Evolutionary conservation across 192 early-diverging fungal genomes (phyloP).

Genomic region (Backusella westeae): DNA sequence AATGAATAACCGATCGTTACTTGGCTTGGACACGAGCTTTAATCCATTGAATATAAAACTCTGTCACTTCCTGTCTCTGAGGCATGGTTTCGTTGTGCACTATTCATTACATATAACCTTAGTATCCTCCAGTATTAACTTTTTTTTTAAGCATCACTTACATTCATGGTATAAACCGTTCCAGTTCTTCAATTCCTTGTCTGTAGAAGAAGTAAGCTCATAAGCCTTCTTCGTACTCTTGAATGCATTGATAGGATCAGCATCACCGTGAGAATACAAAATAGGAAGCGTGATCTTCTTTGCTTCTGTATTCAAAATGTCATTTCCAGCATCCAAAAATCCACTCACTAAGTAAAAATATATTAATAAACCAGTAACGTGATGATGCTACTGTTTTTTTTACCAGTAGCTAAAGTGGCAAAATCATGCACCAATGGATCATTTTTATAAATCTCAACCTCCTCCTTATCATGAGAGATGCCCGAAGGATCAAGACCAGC

Average conservation of each 20-base stretch:
- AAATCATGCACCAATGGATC: constrained; percentile 60
- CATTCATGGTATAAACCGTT: constrained; percentile 38
- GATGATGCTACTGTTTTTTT: constrained; percentile 10
- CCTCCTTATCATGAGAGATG: constrained; percentile 43
- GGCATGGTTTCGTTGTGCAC: not conserved
- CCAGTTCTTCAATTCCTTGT: constrained; percentile 40
- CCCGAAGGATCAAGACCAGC: constrained; percentile 38
- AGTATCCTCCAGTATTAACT: not conserved
- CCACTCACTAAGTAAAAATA: constrained; percentile 35
- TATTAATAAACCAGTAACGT: not conserved
- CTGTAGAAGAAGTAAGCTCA: constrained; percentile 35
- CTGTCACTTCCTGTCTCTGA: constrained; percentile 37
- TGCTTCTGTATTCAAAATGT: constrained; percentile 30
- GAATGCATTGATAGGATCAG: constrained; percentile 44
- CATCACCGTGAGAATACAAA: constrained; percentile 51
- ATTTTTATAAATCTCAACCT: constrained; percentile 44
- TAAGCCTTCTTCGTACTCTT: constrained; percentile 36
- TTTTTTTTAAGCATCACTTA: constrained; percentile 19
- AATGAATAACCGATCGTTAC: not conserved
- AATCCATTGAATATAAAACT: constrained; percentile 43
- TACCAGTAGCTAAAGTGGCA: constrained; percentile 41
- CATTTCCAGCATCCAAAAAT: constrained; percentile 51
- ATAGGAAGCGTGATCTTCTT: constrained; percentile 45
- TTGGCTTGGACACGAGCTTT: not conserved
- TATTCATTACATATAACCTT: not conserved